Conservation (phyloP, 306 rosid genomes). For the Malus fusca region DNA sequence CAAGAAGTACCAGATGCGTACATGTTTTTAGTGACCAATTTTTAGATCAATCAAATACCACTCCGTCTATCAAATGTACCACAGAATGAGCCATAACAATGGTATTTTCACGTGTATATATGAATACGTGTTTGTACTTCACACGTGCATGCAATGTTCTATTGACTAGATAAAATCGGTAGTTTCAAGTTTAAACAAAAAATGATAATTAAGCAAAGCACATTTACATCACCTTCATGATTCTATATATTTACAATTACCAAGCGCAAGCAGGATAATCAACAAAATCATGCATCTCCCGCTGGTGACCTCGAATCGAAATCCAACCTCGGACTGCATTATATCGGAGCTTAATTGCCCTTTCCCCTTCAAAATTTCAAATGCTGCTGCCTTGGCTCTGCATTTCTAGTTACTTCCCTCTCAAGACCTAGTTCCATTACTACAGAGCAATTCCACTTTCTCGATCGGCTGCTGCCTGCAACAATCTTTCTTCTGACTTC, state of each 20-base stretch:
- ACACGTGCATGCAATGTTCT: too few species aligned
- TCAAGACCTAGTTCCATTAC: background rate
- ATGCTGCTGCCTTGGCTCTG: slow-evolving; percentile 5
- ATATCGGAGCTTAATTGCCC: background rate
- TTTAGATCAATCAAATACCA: too few species aligned
- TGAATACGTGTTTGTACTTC: too few species aligned
- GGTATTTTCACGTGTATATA: too few species aligned
- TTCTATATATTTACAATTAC: background rate
- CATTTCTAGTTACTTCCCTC: slow-evolving; percentile 5
- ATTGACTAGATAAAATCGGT: too few species aligned
- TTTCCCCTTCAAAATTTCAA: slow-evolving; percentile 7
- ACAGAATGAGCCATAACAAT: too few species aligned
- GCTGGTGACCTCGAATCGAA: background rate
- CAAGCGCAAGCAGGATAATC: background rate
- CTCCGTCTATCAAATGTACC: too few species aligned
- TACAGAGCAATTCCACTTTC: slow-evolving; percentile 1
- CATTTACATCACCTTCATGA: too few species aligned
- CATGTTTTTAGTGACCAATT: too few species aligned
- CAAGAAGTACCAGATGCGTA: too few species aligned
- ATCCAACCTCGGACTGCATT: background rate
- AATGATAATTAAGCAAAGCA: too few species aligned
- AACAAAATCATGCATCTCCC: background rate
- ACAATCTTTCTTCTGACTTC: background rate
- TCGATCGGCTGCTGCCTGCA: background rate
- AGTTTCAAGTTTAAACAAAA: too few species aligned